A percentile compares a stretch with the other conserved stretches of the same genome.
phyloP scores from a whole-genome alignment of 495 filamentous ascomycete species.

The Saxispiralis lemnorum region DNA sequence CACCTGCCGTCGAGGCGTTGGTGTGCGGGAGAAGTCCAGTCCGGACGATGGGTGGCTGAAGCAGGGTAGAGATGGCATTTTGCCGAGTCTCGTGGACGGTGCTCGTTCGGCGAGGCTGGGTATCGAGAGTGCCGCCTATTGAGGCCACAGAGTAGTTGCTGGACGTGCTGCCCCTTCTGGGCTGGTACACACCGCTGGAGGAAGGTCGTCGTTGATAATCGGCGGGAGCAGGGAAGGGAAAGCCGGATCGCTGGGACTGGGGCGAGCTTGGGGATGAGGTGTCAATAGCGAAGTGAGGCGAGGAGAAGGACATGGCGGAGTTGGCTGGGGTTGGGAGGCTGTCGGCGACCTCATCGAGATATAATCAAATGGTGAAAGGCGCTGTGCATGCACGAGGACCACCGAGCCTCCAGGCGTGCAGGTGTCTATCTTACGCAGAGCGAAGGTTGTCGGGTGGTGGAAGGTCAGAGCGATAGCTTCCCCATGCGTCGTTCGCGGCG shows the following conservation, averaged over 20 bases:
- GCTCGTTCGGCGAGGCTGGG: constrained; percentile 32
- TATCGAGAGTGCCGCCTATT: constrained; percentile 44
- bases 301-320: constrained; percentile 9
- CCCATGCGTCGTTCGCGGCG: too few relatives aligned
- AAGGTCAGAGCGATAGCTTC: too few relatives aligned
- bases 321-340: background rate
- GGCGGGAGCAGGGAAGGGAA: constrained; percentile 18
- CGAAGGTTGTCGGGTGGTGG: too few relatives aligned
- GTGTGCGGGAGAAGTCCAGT: constrained; percentile 68
- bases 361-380: too few relatives aligned
- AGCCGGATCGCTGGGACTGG: constrained; percentile 16
- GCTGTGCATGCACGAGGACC: too few relatives aligned
- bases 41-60: constrained; percentile 78
- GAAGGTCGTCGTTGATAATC: constrained; percentile 21
- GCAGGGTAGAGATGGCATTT: constrained; percentile 74
- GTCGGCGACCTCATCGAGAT: background rate
- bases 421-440: background rate
- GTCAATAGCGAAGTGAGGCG: constrained; percentile 7
- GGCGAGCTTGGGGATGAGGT: constrained; percentile 8
- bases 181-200: constrained; percentile 27
- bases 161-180: constrained; percentile 62
- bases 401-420: too few relatives aligned
- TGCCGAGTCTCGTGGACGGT: constrained; percentile 41
- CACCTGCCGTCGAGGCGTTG: constrained; percentile 37
- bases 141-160: constrained; percentile 59